phyloP scores from a whole-genome alignment of 768 basidiomycete species.

The Trichaptum fuscoviolaceum region DNA sequence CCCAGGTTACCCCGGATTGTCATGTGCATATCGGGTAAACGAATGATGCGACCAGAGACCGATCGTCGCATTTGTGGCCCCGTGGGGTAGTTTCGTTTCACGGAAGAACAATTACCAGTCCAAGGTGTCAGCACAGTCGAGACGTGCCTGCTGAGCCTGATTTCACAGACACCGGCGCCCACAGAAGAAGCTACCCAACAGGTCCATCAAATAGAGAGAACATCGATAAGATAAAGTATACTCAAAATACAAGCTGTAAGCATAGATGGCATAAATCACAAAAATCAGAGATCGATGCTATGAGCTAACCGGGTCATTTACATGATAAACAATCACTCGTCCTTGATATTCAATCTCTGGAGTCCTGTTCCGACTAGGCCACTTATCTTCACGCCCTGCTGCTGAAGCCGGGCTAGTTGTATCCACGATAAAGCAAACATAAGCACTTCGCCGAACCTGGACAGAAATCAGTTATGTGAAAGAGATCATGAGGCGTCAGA shows the following conservation, averaged over 20 bases:
- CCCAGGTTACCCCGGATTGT: slow-evolving; percentile 1
- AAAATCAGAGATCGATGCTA: background rate
- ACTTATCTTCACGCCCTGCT: background rate
- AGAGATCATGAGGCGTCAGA: background rate
- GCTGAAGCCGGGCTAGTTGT: background rate
- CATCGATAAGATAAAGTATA: background rate
- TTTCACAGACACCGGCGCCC: background rate
- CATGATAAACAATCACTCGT: background rate
- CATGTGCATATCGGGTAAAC: background rate
- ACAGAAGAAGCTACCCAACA: too few species aligned
- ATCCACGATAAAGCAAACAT: background rate
- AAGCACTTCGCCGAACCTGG: background rate
- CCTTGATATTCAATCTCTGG: background rate
- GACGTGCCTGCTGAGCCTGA: background rate
- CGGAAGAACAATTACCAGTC: background rate
- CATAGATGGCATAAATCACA: background rate
- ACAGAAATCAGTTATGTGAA: background rate
- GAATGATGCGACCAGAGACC: background rate
- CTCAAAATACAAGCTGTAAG: background rate
- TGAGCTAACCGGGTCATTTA: background rate
- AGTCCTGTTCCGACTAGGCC: background rate
- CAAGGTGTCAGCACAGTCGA: background rate
- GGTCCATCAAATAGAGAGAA: background rate
- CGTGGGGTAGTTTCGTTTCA: background rate
- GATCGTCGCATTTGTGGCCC: background rate